Percentiles rank a stretch among this genome's conserved stretches.
Conservation (phyloP, 352 stramenopile species). For the Globisporangium middletonii region DNA sequence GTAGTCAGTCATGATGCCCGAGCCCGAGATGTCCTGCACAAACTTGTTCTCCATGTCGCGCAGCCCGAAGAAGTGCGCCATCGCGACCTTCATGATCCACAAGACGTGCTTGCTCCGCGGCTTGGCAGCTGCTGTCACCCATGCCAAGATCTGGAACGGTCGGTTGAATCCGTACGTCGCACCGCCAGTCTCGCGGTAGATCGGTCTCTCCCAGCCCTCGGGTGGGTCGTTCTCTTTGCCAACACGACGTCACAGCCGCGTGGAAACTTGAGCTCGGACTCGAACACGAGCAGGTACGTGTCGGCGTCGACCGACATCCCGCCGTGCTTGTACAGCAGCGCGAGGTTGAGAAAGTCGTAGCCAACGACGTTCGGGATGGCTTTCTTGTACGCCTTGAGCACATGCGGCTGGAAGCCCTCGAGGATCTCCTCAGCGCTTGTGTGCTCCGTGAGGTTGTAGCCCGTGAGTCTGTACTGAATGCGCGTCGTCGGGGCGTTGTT, state of each 20-base stretch:
- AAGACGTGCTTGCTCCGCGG: slow-evolving; percentile 11
- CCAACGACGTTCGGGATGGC: slow-evolving; percentile 11
- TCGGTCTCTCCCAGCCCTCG: not conserved
- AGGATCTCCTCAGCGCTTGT: slow-evolving; percentile 10
- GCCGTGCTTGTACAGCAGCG: slow-evolving; percentile 16
- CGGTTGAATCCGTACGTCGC: slow-evolving; percentile 5
- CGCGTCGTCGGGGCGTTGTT: not conserved
- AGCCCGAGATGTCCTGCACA: slow-evolving; percentile 15
- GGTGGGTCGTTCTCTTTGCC: slow-evolving; percentile 10
- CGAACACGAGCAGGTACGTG: not conserved
- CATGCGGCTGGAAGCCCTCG: slow-evolving; percentile 10
- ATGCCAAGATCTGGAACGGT: slow-evolving; percentile 15
- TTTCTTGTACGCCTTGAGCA: slow-evolving; percentile 7
- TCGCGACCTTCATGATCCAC: slow-evolving; percentile 1
- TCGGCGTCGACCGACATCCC: slow-evolving; percentile 12
- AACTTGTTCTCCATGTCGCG: slow-evolving; percentile 9
- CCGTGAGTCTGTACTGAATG: not conserved
- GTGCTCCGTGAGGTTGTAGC: slow-evolving; percentile 12
- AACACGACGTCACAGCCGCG: slow-evolving; percentile 8
- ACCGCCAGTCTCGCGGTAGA: slow-evolving; percentile 1
- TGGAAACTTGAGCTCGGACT: not conserved
- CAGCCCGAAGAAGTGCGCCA: slow-evolving; percentile 14
- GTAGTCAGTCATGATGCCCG: slow-evolving; percentile 14
- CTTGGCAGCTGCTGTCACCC: slow-evolving; percentile 8
- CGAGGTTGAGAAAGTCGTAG: slow-evolving; percentile 17